These are phyloP conservation scores for Cryptosporidium muris DNA, from an alignment of 169 alveolate genomes.

Conservation along the genomic window DNA sequence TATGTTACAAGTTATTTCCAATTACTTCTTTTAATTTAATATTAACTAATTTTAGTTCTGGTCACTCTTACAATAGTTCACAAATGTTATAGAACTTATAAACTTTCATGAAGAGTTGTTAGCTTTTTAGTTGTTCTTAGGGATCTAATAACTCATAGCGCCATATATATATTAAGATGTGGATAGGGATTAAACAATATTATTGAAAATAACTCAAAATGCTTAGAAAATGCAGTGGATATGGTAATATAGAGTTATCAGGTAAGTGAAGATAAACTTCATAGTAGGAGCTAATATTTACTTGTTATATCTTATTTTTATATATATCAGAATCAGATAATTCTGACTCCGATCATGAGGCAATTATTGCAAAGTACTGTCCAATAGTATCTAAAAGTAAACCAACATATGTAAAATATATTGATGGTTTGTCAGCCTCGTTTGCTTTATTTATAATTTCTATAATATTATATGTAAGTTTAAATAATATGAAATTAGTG, in stretches of 20 bases:
- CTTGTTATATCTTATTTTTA: not conserved
- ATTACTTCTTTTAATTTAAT: too few species aligned
- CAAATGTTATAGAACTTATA: too few species aligned
- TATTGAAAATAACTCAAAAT: slow-evolving; percentile 1
- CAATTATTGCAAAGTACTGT: slow-evolving; percentile 39
- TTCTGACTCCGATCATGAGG: slow-evolving; percentile 65
- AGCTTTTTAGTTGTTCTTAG: too few species aligned
- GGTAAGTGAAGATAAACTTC: slow-evolving; percentile 14
- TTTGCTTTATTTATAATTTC: slow-evolving; percentile 30
- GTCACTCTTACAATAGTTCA: too few species aligned
- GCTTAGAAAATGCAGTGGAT: slow-evolving; percentile 27
- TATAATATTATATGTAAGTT: slow-evolving; percentile 55
- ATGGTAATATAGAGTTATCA: slow-evolving; percentile 33
- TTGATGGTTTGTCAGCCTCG: slow-evolving; percentile 38
- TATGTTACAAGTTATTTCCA: too few species aligned
- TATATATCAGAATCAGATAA: slow-evolving; percentile 57
- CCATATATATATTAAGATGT: too few species aligned
- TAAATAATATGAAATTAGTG: too few species aligned
- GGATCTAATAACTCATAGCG: too few species aligned
- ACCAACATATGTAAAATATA: slow-evolving; percentile 26
- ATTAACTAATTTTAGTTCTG: too few species aligned
- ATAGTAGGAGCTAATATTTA: not conserved
- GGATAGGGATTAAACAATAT: not conserved
- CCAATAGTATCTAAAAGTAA: slow-evolving; percentile 47
- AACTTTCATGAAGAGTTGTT: too few species aligned